Evolutionary conservation across 257 asterid genomes (phyloP).

Genomic region (Petunia secreta): DNA sequence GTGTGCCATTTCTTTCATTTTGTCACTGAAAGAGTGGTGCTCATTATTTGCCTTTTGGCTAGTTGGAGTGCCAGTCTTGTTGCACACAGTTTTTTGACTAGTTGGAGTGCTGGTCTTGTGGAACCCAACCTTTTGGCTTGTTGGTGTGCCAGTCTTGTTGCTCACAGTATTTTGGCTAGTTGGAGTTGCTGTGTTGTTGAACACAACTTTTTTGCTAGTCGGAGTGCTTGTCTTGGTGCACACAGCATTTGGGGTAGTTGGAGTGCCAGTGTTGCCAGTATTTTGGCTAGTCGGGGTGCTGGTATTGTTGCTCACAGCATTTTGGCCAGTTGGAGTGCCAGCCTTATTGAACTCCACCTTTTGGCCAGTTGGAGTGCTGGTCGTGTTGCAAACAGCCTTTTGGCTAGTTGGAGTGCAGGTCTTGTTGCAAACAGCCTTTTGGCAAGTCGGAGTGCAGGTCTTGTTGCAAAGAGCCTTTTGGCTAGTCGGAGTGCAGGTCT

Average conservation of each 20-base stretch:
- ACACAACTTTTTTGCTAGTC: not conserved
- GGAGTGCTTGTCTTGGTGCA: not conserved
- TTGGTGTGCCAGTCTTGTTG: not conserved
- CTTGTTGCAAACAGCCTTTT: slow-evolving; percentile 9
- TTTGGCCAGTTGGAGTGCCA: slow-evolving; percentile 6
- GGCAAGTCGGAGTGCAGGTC: slow-evolving; percentile 14
- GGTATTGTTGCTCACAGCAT: not conserved
- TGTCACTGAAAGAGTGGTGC: slow-evolving; percentile 17
- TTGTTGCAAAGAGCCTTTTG: slow-evolving; percentile 3
- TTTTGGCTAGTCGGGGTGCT: slow-evolving; percentile 23
- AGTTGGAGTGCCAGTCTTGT: slow-evolving; percentile 15
- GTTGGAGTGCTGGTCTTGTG: not conserved
- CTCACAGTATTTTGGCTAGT: not conserved
- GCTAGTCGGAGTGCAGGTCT: slow-evolving; percentile 1
- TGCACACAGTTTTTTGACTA: not conserved
- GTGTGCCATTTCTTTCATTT: slow-evolving; percentile 27
- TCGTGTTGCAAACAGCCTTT: not conserved
- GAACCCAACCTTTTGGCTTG: slow-evolving; percentile 2
- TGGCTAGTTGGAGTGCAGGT: slow-evolving; percentile 7
- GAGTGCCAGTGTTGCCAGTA: no score
- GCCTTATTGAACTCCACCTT: not conserved
- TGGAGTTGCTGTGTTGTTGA: no score
- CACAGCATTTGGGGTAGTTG: not conserved
- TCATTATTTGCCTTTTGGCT: slow-evolving; percentile 27
- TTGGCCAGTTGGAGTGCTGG: slow-evolving; percentile 16